phyloP scores from a whole-genome alignment of 352 stramenopile species.

The Phytopythium mirpurense region DNA sequence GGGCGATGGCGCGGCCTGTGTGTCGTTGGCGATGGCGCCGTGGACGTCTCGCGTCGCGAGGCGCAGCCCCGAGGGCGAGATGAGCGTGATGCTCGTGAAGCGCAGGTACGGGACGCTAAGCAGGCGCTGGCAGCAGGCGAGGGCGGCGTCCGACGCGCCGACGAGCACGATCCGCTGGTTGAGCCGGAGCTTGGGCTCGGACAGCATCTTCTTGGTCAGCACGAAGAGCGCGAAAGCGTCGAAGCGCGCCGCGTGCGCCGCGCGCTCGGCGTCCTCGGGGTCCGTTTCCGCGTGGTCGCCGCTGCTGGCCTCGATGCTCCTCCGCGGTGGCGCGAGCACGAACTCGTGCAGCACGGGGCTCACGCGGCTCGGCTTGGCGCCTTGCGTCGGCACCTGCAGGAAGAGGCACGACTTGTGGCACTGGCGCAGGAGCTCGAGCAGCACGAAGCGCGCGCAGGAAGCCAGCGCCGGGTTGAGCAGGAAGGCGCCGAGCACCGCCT shows the following conservation, averaged over 20 bases:
- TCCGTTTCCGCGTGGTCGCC: constrained; percentile 44
- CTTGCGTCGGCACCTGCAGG: constrained; percentile 31
- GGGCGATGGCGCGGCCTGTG: constrained; percentile 3
- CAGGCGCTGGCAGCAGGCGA: constrained; percentile 76
- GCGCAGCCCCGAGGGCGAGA: constrained; percentile 67
- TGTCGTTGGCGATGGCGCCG: constrained; percentile 19
- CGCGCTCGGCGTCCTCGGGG: constrained; percentile 32
- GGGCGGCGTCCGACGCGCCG: constrained; percentile 69
- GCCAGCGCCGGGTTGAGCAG: constrained; percentile 75
- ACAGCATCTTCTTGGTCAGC: constrained; percentile 77
- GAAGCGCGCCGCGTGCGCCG: constrained; percentile 12
- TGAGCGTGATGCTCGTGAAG: constrained; percentile 83
- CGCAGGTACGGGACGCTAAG: constrained; percentile 78
- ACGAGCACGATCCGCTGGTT: constrained; percentile 87
- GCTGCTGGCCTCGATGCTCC: constrained; percentile 32
- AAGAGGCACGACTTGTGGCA: constrained; percentile 71
- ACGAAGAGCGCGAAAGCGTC: constrained; percentile 78
- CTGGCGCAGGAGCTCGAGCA: constrained; percentile 79
- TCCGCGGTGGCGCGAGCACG: constrained; percentile 49
- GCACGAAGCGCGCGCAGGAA: constrained; percentile 46
- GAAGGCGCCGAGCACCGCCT: constrained; percentile 55
- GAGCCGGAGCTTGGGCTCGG: constrained; percentile 77
- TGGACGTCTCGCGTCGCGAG: constrained; percentile 22
- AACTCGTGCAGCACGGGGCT: constrained; percentile 54
- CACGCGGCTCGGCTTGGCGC: constrained; percentile 4